Base-by-base conservation (phyloP, 345 rosid species). In the Excoecaria agallocha region DNA sequence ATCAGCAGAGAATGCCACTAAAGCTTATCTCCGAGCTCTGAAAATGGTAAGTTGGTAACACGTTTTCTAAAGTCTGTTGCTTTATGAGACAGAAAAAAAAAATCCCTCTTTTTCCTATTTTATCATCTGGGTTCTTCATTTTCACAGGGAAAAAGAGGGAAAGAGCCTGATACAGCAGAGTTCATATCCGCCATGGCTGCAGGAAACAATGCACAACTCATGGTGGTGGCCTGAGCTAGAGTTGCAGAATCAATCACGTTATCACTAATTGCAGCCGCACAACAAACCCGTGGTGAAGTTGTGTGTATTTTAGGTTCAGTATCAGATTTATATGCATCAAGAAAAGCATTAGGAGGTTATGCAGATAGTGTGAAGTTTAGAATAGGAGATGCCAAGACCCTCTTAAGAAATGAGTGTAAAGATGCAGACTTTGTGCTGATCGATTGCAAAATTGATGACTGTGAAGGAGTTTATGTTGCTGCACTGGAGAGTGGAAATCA, bases 1-100 rank as follows among this genome's bases (percentile, higher is more conserved):
- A 86, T 89, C 90, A 39, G 79, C 89, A 69, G 89, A 89, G 79
- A 89, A 89, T 52, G 92, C 92, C 70, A 84, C 81, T 35, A 79
- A 77, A 68, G 92, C 92, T 80, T 85, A 82, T 72, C 85, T 87
- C 74, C 20, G 81, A 73, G 74, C 90, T 41, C 51, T 89, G 55
- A 81, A 80, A 71, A 85, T 85, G 89, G 85, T 86, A 68, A 62
- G 43, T 30, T 30, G 30, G 30, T 30, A 30, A 30, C 30, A 30
- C 2, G 30, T 30, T 30, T 30, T 2, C 30, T 30, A 30, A 30
- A 30, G 30, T 30, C 30, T 30, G 30, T 30, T 30, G 30, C 30
- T 30, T 30, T 30, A 30, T 30, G 30, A 30, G 2, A 30, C 1
- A 30, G 48, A 43, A 10, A 43, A 43, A 41, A 43, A 6, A 6